Base-by-base conservation (phyloP, 2,329 filamentous ascomycete species). In the Reticulascus tulasneorum region DNA sequence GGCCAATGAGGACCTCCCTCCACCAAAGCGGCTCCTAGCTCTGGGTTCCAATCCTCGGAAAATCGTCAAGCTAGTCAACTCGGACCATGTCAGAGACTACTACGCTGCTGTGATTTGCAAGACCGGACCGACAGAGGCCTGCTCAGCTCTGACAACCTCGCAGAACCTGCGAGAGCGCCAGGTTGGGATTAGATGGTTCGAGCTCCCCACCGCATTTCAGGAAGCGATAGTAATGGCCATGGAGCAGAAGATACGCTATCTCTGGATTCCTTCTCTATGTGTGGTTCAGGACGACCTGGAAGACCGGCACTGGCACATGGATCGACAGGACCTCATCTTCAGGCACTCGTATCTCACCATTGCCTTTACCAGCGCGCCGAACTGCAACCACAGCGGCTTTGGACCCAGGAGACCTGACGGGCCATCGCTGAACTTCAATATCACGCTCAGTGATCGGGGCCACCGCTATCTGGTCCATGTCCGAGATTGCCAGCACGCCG, bases 21-120 rank as follows among this genome's bases (percentile, higher is more conserved):
- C 7, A 7, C 29, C 29, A 19, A 16, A 17, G 13, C 23, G 39
- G 10, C 13, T 27, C 1, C 23, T 42, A 12, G 23, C 38, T 7
- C 16, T 42, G 12, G 21, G 19, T 11, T 34, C 27, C 3, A 21
- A 29, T 20, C 35, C 35, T 7, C 29, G 38, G n/a, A 37, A 37
- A 7, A 27, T 29, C n/a, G 4, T 41, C 9, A 38, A 27, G 11
- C 17, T 42, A 8, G 30, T 42, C 7, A 17, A 31, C 9, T 9
- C 18, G 7, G 13, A 10, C 8, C 15, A 15, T 9, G 13, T n/a
- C 9, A 20, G 26, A 3, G 31, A 8, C 7, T 5, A 26, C 10
- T 39, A 35, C 13, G 36, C 30, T 16, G 31, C 36, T 17, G 19
- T 39, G 3, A 18, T 39, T 6, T 21, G 27, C 4, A 20, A n/a